These are phyloP conservation scores for Populus alba DNA, from an alignment of 345 rosid genomes.

Conservation along the genomic window DNA sequence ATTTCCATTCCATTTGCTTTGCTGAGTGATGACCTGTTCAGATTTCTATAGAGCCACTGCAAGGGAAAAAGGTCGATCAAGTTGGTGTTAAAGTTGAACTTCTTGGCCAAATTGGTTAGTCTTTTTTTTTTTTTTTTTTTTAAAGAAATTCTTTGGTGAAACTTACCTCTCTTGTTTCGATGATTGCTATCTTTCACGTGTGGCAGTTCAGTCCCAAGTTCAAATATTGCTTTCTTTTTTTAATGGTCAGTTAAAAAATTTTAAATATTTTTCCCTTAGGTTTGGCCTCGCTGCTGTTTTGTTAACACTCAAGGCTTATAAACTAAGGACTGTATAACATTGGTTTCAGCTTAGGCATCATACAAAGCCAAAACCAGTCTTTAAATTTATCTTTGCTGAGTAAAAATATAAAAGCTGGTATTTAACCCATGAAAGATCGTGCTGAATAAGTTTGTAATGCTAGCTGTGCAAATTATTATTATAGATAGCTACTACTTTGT, in stretches of 20 bases:
- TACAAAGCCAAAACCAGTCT: neutral
- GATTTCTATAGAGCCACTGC: conserved; percentile 80
- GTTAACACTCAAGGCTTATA: neutral
- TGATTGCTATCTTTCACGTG: neutral
- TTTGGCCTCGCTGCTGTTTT: neutral
- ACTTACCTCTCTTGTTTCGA: neutral
- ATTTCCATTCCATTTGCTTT: neutral
- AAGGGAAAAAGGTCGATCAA: conserved; percentile 92
- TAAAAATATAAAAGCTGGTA: neutral
- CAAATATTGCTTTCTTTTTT: neutral
- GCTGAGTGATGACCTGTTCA: conserved; percentile 12
- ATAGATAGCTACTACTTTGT: neutral
- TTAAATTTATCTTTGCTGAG: neutral
- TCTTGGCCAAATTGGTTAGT: conserved; percentile 84
- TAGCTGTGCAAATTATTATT: neutral
- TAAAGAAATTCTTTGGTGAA: neutral
- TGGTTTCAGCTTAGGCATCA: neutral
- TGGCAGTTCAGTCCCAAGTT: neutral
- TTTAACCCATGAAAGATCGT: too few relatives aligned
- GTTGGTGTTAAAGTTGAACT: conserved; percentile 95
- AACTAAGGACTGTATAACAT: too few relatives aligned
- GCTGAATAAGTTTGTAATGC: neutral
- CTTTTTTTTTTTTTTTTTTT: too few relatives aligned
- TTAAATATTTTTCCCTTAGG: neutral
- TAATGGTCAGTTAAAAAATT: neutral